Conservation (phyloP, 2,329 filamentous ascomycete genomes). For the Pseudocercospora fuligena region DNA sequence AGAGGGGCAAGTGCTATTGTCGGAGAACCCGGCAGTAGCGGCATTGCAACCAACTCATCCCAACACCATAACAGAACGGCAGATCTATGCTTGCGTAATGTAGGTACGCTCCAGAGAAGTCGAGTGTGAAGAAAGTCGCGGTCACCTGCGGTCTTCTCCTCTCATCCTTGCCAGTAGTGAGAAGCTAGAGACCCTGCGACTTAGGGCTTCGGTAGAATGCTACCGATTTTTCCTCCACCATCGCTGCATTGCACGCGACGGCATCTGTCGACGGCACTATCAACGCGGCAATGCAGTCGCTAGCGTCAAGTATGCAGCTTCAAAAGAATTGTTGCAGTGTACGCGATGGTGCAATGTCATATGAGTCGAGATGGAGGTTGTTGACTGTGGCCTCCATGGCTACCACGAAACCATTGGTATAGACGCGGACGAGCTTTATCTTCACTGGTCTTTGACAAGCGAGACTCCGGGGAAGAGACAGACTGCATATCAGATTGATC, state of each 20-base stretch:
- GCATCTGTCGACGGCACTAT: neutral
- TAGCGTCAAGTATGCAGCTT: neutral
- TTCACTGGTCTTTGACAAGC: slow-evolving; percentile 29
- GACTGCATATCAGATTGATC: slow-evolving; percentile 35
- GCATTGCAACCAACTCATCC: no score
- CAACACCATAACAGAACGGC: no score
- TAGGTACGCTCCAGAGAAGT: no score
- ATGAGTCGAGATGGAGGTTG: slow-evolving; percentile 36
- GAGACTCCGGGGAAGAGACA: neutral
- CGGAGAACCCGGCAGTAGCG: no score
- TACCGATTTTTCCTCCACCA: neutral
- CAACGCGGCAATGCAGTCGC: neutral
- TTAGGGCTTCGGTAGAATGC: slow-evolving; percentile 2
- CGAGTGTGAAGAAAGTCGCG: no score
- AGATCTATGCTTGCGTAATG: no score
- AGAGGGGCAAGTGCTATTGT: no score
- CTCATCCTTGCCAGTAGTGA: neutral
- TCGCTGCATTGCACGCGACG: neutral
- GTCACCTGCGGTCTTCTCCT: no score
- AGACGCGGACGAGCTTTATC: slow-evolving; percentile 45
- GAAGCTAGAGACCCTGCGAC: neutral
- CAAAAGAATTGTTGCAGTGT: neutral
- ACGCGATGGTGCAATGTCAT: neutral
- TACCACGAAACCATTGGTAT: slow-evolving; percentile 48
- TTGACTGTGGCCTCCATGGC: slow-evolving; percentile 46